Evolutionary conservation across 805 yeast species (phyloP), one percentile per base, ranked within the genome.

Genomic region (Starmera pachycereana): DNA sequence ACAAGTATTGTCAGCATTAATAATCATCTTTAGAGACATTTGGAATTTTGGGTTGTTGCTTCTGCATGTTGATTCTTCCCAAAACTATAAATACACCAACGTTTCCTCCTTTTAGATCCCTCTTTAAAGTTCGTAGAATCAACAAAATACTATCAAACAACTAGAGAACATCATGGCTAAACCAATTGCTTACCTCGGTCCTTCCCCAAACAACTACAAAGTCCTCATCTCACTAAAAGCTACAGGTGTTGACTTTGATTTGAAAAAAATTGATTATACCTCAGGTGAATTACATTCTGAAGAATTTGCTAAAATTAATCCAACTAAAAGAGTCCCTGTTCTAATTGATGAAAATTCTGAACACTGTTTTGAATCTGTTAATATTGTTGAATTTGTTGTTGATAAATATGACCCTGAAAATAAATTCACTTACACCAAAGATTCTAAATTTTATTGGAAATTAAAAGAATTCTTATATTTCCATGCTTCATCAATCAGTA

Each of bases 241-340:
- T 29, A 46, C 60, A 28, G 45, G 51, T 28, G 42, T 59, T n/a
- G 44, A 45, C 12, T 56, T 57, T 49, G 54, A 58, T 42, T 38
- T 46, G 36, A 45, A 63, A 36, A 44, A 48, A 9, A 54, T 76
- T 39, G 69, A 69, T 44, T 48, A 76, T 29, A 4, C 38, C 4
- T 58, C 50, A 14, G 55, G 56, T 33, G 74, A 58, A 34, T 76
- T 72, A 39, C 72, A 72, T 45, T 63, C 66, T 46, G 69, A 62
- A 6, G 68, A 75, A 72, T 76, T 60, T 44, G 51, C 70, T 36
- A 61, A 68, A 40, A 54, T 71, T 48, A 73, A 75, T 50, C 74
- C 77, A 12, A 73, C 73, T 46, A 81, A 81, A 8, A 58, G 74
- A 49, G 68, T 75, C 38, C 83, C 83, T 19, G 66, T 76, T 0